Conservation (phyloP, 139 green algal genomes). For the Coccomyxa sp. region DNA sequence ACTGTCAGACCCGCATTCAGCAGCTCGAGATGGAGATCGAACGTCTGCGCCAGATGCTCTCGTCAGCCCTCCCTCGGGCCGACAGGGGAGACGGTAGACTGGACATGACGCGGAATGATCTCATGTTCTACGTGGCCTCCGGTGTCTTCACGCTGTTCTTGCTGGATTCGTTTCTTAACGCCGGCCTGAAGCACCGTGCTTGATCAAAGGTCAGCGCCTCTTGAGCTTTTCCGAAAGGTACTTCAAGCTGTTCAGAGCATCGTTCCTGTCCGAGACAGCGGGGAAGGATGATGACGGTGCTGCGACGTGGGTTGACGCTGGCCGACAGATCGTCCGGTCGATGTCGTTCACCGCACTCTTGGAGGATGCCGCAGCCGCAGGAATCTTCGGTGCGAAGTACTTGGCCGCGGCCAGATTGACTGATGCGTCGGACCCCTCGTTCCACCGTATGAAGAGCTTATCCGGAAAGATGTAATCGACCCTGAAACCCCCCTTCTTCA, state of each 20-base stretch:
- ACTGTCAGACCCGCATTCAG: not conserved
- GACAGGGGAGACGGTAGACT: not conserved
- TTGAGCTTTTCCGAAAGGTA: not conserved
- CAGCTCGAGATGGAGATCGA: not conserved
- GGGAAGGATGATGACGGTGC: not conserved
- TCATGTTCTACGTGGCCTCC: not conserved
- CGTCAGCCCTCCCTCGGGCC: not conserved
- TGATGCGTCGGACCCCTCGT: not conserved
- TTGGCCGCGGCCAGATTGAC: not conserved
- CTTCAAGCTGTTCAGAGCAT: not conserved
- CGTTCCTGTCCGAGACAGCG: not conserved
- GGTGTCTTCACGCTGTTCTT: not conserved
- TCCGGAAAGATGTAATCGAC: not conserved
- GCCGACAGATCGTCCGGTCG: not conserved
- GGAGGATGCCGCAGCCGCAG: not conserved
- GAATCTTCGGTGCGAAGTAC: not conserved
- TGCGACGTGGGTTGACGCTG: not conserved
- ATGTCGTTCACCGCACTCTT: not conserved
- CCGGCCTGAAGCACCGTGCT: not conserved
- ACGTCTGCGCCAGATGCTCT: not conserved
- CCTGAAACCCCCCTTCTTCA: not conserved
- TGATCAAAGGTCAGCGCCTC: not conserved
- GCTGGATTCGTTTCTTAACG: not conserved
- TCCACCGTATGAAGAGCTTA: not conserved
- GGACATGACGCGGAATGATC: not conserved